A percentile compares a stretch with the other conserved stretches of the same genome.
These are phyloP conservation scores for Phytopythium helicoides DNA, from an alignment of 352 stramenopile species.

Conservation along the genomic window DNA sequence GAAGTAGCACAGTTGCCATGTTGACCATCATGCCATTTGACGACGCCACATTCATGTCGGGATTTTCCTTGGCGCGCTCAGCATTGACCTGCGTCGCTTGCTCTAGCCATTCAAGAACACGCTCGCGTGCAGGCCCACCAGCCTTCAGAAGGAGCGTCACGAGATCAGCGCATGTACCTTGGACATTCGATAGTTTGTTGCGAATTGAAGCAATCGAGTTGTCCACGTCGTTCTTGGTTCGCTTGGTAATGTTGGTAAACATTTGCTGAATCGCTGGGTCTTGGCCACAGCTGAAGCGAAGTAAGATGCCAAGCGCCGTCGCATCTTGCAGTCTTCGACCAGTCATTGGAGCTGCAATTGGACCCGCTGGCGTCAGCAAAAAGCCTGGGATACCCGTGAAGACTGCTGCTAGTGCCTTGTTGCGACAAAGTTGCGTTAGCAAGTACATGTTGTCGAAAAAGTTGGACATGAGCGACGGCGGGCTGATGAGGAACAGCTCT, in stretches of 20 bases:
- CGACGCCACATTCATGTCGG: slow-evolving; percentile 57
- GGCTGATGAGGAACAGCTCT: slow-evolving; percentile 76
- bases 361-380: slow-evolving; percentile 42
- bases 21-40: slow-evolving; percentile 82
- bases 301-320: slow-evolving; percentile 69
- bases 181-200: slow-evolving; percentile 66
- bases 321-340: slow-evolving; percentile 74
- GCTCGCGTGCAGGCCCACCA: slow-evolving; percentile 47
- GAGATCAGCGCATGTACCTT: slow-evolving; percentile 57
- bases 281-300: slow-evolving; percentile 71
- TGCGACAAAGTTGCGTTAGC: slow-evolving; percentile 57
- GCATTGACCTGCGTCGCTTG: slow-evolving; percentile 71
- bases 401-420: slow-evolving; percentile 58
- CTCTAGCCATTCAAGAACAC: slow-evolving; percentile 73
- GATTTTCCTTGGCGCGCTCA: slow-evolving; percentile 79
- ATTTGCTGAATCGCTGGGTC: slow-evolving; percentile 77
- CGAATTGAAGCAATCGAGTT: slow-evolving; percentile 65
- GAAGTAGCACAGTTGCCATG: slow-evolving; percentile 70
- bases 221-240: slow-evolving; percentile 76
- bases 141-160: slow-evolving; percentile 70
- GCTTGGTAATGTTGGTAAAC: slow-evolving; percentile 84
- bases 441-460: slow-evolving; percentile 78
- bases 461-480: slow-evolving; percentile 71
- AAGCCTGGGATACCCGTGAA: slow-evolving; percentile 76
- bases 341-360: slow-evolving; percentile 35